These are phyloP conservation scores for Suillus brevipes DNA, from an alignment of 768 basidiomycete genomes.

Conservation along the genomic window DNA sequence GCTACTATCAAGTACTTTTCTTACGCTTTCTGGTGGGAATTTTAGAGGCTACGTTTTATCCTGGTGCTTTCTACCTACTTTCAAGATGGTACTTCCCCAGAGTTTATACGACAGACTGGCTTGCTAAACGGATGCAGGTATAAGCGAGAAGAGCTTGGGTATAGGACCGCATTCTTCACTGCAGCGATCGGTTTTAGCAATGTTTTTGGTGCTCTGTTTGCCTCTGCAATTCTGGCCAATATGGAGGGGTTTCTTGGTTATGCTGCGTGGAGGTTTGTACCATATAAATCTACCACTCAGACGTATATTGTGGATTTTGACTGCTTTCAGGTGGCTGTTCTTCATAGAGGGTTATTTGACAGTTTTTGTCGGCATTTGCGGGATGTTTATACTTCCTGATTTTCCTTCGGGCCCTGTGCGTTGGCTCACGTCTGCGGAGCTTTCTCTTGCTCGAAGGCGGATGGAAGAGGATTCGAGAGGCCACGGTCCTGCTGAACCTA, in stretches of 20 bases:
- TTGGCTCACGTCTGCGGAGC: constrained; percentile 58
- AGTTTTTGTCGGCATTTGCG: constrained; percentile 45
- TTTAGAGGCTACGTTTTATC: constrained; percentile 61
- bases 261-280: constrained; percentile 64
- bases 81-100: constrained; percentile 51
- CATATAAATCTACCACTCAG: no score
- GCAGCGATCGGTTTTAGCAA: constrained; percentile 73
- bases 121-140: constrained; percentile 43
- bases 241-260: constrained; percentile 68
- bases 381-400: constrained; percentile 67
- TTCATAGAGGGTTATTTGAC: constrained; percentile 61
- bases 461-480: constrained; percentile 60
- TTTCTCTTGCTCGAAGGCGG: constrained; percentile 49
- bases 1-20: constrained; percentile 58
- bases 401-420: constrained; percentile 56
- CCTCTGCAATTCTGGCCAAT: constrained; percentile 63
- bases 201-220: constrained; percentile 75
- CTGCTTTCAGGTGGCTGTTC: constrained; percentile 59
- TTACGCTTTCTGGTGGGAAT: constrained; percentile 78
- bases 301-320: neutral
- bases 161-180: constrained; percentile 61
- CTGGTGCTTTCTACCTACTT: constrained; percentile 61
- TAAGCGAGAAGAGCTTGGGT: constrained; percentile 65
- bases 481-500: constrained; percentile 47
- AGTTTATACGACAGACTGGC: neutral